A percentile compares a stretch with the other conserved stretches of the same genome.
Conservation (phyloP, 139 green algal species). For the Picochlorum sp. region DNA sequence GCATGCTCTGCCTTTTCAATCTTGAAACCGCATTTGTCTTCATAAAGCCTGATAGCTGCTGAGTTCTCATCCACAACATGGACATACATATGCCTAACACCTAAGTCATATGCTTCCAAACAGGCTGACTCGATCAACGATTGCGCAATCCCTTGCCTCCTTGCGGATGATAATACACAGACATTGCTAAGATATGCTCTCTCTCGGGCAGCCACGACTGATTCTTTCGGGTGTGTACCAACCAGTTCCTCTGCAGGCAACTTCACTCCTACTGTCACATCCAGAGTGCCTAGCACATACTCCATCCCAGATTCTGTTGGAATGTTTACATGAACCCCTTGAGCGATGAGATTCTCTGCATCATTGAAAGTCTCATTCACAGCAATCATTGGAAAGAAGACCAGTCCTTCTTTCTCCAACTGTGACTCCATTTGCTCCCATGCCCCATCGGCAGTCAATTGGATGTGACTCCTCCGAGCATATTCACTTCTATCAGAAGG, state of each 20-base stretch:
- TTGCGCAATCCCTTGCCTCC: conserved; percentile 27
- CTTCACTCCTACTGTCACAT: conserved; percentile 58
- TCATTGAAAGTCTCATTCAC: not conserved
- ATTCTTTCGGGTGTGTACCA: conserved; percentile 30
- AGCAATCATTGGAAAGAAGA: conserved; percentile 4
- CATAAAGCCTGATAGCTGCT: conserved; percentile 49
- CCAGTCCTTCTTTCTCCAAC: not conserved
- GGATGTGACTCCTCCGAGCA: conserved; percentile 42
- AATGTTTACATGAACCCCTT: not conserved
- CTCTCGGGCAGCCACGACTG: not conserved
- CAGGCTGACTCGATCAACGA: conserved; percentile 3
- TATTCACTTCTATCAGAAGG: conserved; percentile 50
- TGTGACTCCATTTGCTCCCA: conserved; percentile 51
- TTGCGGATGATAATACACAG: conserved; percentile 40
- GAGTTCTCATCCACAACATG: conserved; percentile 58
- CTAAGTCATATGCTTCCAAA: conserved; percentile 2
- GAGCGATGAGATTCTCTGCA: not conserved
- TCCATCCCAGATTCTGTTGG: not conserved
- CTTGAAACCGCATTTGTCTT: conserved; percentile 31
- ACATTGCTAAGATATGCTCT: conserved; percentile 76
- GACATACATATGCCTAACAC: conserved; percentile 51
- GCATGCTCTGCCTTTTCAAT: conserved; percentile 47
- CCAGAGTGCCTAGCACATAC: conserved; percentile 54
- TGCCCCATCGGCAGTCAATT: conserved; percentile 66
- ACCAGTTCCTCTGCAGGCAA: conserved; percentile 69